phyloP scores from a whole-genome alignment of 78 protist species.

The Diacronema lutheri region DNA sequence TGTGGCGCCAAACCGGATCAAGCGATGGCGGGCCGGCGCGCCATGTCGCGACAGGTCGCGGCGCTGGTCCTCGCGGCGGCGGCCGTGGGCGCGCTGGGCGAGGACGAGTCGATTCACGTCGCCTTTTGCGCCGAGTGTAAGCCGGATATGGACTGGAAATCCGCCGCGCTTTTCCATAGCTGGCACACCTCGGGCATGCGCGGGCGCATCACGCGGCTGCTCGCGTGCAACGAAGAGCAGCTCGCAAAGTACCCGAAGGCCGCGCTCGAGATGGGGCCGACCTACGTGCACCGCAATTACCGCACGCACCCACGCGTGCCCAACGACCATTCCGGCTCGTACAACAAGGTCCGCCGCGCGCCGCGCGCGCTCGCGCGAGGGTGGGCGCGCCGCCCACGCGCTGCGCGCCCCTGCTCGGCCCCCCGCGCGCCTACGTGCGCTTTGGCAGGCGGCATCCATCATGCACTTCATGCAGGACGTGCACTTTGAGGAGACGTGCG shows the following conservation, averaged over 20 bases:
- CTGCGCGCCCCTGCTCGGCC: background rate
- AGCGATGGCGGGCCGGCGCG: no score
- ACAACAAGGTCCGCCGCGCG: slow-evolving; percentile 7
- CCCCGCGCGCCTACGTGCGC: no score
- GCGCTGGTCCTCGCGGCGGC: no score
- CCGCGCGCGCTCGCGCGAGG: no score
- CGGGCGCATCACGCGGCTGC: background rate
- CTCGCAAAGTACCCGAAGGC: background rate
- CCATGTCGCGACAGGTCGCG: no score
- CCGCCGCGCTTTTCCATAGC: background rate
- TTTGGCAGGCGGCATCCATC: background rate
- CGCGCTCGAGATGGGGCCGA: background rate
- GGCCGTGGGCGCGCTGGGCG: no score
- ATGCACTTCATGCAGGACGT: background rate
- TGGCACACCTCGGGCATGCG: background rate
- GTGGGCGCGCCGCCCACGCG: no score
- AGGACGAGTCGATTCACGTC: background rate
- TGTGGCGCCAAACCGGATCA: no score
- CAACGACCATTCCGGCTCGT: background rate
- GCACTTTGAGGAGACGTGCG: background rate
- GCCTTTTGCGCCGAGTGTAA: slow-evolving; percentile 4
- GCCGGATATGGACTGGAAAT: background rate
- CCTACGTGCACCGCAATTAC: slow-evolving; percentile 3
- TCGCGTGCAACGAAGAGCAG: background rate
- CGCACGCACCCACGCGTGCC: background rate